phyloP scores from a whole-genome alignment of 2,329 filamentous ascomycete genomes.

The Capronia americana region DNA sequence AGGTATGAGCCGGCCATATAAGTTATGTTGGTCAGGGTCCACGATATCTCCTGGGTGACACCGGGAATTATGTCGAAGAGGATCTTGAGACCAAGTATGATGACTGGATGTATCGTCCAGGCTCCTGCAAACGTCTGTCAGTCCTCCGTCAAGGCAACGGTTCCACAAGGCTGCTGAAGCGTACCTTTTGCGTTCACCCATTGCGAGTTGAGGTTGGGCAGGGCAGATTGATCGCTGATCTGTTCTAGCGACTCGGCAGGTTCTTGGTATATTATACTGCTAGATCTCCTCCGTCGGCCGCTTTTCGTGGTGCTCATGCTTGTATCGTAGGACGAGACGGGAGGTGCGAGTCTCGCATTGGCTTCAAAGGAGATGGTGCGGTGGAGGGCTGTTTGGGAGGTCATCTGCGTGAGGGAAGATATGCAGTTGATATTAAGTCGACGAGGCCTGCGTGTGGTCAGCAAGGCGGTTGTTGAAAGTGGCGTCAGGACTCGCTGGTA shows the following conservation, averaged over 20 bases:
- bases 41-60: constrained; percentile 96
- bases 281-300: constrained; percentile 88
- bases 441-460: constrained; percentile 9
- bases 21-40: constrained; percentile 97
- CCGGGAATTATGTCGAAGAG: constrained; percentile 96
- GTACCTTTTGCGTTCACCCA: constrained; percentile 99
- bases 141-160: constrained; percentile 21
- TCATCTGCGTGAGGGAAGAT: constrained; percentile 26
- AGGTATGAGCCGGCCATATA: constrained; percentile 99
- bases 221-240: constrained; percentile 91
- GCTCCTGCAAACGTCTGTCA: constrained; percentile 67
- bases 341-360: constrained; percentile 71
- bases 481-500: constrained; percentile 15
- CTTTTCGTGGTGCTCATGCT: constrained; percentile 68
- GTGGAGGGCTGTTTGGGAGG: constrained; percentile 74
- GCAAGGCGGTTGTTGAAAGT: constrained; percentile 15
- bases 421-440: neutral
- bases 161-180: constrained; percentile 38
- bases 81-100: constrained; percentile 91
- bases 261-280: constrained; percentile 98
- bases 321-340: constrained; percentile 56
- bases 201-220: constrained; percentile 95
- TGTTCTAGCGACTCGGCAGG: constrained; percentile 96
- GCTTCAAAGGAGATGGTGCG: constrained; percentile 91
- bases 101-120: constrained; percentile 95